Evolutionary conservation across 2,329 filamentous ascomycete species (phyloP), one percentile per base, ranked within the genome.

Genomic region (Cryoendolithus antarcticus): DNA sequence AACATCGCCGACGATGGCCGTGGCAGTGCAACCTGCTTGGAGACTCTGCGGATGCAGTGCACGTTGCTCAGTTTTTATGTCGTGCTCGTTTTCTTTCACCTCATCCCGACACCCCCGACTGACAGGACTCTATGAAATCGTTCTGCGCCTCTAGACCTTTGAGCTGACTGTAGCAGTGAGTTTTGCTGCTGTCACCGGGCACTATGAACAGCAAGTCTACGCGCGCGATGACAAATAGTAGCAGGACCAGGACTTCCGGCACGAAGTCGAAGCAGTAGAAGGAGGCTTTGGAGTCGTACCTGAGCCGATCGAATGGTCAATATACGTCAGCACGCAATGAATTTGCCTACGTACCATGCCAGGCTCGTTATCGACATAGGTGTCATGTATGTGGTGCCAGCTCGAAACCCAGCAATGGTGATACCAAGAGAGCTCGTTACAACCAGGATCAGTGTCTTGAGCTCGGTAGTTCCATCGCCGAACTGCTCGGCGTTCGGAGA

Each of bases 251-350:
- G 34, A 58, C 47, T 41, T 60, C 57, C 13, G 54, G 27, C 19
- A 47, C 42, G 38, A 57, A 55, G 6, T 44, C 42, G 34, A 58
- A 48, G 36, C 47, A 36, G 35, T 58, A 60, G 37, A 56, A 56
- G 2, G 45, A 44, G 2, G 51, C 46, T 21, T 50, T 54, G 6
- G 46, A 45, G 29, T 57, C 39, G 19, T 52, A 59, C 15, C 15
- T 19, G 15, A 19, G 15, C 15, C 6, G 10, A n/a, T n/a, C 30
- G 37, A 19, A 19, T 19, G 15, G 15, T 19, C 15, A 19, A 19
- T 19, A 19, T 19, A 19, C 15, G 15, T 19, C 15, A 3, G 15
- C 15, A 19, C 15, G 15, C 3, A 19, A 19, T 19, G 15, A 5
- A 19, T 19, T 19, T 19, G 15, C 15, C 15, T 19, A 19, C 15